These are phyloP conservation scores for Eutypa lata DNA, from an alignment of 2,329 filamentous ascomycete genomes.

Conservation along the genomic window DNA sequence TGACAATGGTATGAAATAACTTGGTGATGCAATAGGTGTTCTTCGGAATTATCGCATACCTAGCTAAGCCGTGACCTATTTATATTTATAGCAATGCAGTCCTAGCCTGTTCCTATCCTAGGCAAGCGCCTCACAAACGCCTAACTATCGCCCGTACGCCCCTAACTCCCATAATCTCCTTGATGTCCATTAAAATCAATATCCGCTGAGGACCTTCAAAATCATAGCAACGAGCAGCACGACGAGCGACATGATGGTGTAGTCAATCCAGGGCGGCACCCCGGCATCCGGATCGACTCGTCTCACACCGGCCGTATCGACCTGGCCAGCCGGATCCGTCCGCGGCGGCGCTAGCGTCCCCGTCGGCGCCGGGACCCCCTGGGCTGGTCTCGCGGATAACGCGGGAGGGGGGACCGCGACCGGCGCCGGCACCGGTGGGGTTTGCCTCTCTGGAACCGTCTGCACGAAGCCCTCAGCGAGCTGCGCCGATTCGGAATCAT, in stretches of 20 bases:
- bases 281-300: slow-evolving; percentile 39
- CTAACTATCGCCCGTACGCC: too few relatives aligned
- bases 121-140: too few relatives aligned
- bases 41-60: too few relatives aligned
- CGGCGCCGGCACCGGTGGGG: slow-evolving; percentile 13
- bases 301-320: slow-evolving; percentile 18
- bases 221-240: slow-evolving; percentile 70
- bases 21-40: too few relatives aligned
- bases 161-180: too few relatives aligned
- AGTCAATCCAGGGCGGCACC: slow-evolving; percentile 74
- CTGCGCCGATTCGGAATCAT: slow-evolving; percentile 42
- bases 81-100: too few relatives aligned
- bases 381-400: slow-evolving; percentile 17
- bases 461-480: slow-evolving; percentile 58
- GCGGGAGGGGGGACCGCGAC: slow-evolving; percentile 10
- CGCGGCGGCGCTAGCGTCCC: slow-evolving; percentile 23
- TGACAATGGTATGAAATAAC: too few relatives aligned
- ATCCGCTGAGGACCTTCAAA: slow-evolving; percentile 46
- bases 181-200: slow-evolving; percentile 6
- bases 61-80: too few relatives aligned
- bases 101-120: too few relatives aligned
- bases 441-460: slow-evolving; percentile 35
- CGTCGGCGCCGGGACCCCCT: slow-evolving; percentile 25
- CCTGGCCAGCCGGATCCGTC: slow-evolving; percentile 20
- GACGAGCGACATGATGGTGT: slow-evolving; percentile 71